A percentile compares a stretch with the other conserved stretches of the same genome.
Evolutionary conservation across 371 early-diverging fungal genomes (phyloP).

Genomic region (Syncephalastrum racemosum): DNA sequence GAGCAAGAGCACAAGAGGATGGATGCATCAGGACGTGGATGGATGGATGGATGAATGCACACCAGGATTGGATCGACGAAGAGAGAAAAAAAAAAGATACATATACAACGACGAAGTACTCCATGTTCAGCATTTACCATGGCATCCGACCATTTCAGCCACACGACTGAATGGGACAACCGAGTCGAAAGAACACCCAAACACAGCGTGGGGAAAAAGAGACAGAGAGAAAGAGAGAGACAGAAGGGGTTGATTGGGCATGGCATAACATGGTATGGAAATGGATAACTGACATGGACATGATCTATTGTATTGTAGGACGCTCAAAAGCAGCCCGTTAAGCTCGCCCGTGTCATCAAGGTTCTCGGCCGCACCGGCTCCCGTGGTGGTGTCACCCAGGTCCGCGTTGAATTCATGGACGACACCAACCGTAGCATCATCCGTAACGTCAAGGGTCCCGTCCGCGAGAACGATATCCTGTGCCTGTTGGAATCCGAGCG

Average conservation of each 20-base stretch:
- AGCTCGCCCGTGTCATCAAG: slow-evolving; percentile 94
- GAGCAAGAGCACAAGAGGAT: no score
- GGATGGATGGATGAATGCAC: no score
- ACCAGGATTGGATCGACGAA: no score
- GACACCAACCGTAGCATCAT: slow-evolving; percentile 94
- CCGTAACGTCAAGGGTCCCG: slow-evolving; percentile 99
- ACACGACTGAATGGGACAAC: no score
- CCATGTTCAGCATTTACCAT: no score
- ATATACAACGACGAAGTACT: no score
- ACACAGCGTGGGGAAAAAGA: neutral
- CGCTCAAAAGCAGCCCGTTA: slow-evolving; percentile 75
- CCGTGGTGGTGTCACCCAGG: slow-evolving; percentile 98
- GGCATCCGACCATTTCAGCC: no score
- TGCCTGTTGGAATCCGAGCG: slow-evolving; percentile 98
- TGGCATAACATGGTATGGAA: no score
- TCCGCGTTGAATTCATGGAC: slow-evolving; percentile 98
- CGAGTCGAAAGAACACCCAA: neutral
- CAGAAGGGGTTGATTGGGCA: no score
- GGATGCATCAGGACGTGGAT: no score
- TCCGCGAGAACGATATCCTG: slow-evolving; percentile 95
- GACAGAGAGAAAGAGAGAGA: neutral
- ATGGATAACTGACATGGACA: no score
- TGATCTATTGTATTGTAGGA: slow-evolving; percentile 40
- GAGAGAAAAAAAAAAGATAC: no score
- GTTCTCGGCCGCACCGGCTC: slow-evolving; percentile 99